Percentiles rank a stretch among this genome's conserved stretches.
Conservation (phyloP, 164 flowering plant species). For the Vitis vinifera region DNA sequence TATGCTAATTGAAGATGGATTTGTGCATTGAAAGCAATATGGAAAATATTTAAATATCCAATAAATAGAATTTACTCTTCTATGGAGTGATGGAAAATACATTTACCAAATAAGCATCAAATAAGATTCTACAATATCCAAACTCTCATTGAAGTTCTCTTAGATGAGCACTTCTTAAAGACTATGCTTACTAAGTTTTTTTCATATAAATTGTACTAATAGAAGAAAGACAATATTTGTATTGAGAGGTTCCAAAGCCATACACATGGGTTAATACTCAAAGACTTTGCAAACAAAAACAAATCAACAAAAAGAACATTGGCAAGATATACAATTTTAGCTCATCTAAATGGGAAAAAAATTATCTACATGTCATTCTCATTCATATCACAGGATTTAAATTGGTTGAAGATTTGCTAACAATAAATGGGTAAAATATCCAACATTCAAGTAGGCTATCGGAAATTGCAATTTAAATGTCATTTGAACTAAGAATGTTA, state of each 20-base stretch:
- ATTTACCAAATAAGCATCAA: conserved; percentile 1
- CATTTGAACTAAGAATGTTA: conserved; percentile 2
- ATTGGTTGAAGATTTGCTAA: conserved; percentile 2
- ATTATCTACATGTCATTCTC: neutral
- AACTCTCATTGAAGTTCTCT: neutral
- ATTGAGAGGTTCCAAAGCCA: conserved; percentile 3
- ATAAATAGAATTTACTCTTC: conserved; percentile 5
- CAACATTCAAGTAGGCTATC: neutral
- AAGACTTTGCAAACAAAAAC: neutral
- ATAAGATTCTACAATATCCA: neutral
- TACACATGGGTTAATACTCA: neutral
- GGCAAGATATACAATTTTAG: neutral
- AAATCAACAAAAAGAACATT: neutral
- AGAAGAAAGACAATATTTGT: neutral
- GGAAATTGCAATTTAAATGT: neutral
- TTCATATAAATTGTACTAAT: neutral
- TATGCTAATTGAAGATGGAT: conserved; percentile 9
- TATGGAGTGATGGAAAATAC: neutral
- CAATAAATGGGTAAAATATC: neutral
- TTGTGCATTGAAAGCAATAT: conserved; percentile 5
- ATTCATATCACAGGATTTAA: conserved; percentile 1
- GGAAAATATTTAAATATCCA: conserved; percentile 5
- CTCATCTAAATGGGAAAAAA: neutral
- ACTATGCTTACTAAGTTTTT: conserved; percentile 13
- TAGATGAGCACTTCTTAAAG: neutral